Evolutionary conservation across 805 yeast species (phyloP), one percentile per base, ranked within the genome.

Genomic region (Wickerhamiella hasegawae): DNA sequence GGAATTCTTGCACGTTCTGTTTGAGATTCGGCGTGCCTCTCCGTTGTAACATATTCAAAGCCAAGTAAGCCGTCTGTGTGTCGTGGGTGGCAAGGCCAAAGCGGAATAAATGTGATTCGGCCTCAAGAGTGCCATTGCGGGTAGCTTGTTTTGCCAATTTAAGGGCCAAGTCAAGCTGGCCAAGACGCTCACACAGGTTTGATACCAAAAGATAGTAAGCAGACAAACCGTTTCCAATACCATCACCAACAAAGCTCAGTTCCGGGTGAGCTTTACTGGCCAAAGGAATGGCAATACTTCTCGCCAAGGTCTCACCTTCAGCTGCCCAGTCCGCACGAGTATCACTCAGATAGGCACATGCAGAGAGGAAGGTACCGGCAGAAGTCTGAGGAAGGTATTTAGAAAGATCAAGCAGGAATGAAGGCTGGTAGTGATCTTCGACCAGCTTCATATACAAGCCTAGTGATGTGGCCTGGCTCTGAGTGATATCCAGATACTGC

Each of bases 21-120:
- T 18, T 28, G 19, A 37, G 18, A 18, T 31, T 16, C 15, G 40
- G 40, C 19, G 25, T 38, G 14, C 37, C 34, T 14, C 34, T 20
- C 19, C 37, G 17, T 15, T 41, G 35, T 6, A 48, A 35, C 32
- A 46, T 51, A 15, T 38, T 44, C 21, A 64, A 34, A 4, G 65
- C 60, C 6, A 43, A 42, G 35, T 57, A 60, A 3, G 63, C 64
- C 19, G 45, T 46, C 12, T 51, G 51, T 32, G 54, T 50, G 33
- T 55, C 49, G 26, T 52, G 43, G 8, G 49, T 37, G 24, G 48
- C 50, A n/a, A 60, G 40, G 8, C 61, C 47, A 22, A 52, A 27
- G 2, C 37, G 39, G 28, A 52, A 42, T 6, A 28, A 19, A 6
- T 28, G 30, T 5, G 11, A 10, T 6, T 9, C 10, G 6, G 17